Percentiles rank a stretch among this genome's conserved stretches.
phyloP scores from a whole-genome alignment of 306 rosid genomes.

The Rosa chinensis region DNA sequence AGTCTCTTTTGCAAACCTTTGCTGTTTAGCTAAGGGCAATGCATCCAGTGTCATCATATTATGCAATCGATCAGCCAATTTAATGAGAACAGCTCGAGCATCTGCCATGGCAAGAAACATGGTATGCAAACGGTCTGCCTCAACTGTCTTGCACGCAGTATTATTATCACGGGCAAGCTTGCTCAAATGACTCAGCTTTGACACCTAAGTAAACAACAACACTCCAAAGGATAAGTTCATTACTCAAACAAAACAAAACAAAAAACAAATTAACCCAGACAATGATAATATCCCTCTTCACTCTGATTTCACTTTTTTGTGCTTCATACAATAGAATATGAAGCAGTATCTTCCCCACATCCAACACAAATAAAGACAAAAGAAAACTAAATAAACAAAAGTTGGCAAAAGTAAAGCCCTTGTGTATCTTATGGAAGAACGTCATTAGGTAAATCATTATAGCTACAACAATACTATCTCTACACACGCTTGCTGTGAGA shows the following conservation, averaged over 20 bases:
- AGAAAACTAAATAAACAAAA: neutral
- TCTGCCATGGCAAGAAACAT: slow-evolving; percentile 99
- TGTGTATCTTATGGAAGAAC: neutral
- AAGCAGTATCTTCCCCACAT: neutral
- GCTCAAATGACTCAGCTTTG: slow-evolving; percentile 89
- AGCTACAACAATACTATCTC: neutral
- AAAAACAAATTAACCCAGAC: neutral
- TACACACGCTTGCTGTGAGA: neutral
- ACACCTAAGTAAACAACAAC: slow-evolving; percentile 50
- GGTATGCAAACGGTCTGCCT: slow-evolving; percentile 95
- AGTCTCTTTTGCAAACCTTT: slow-evolving; percentile 95
- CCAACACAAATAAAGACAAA: neutral
- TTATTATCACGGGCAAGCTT: slow-evolving; percentile 92
- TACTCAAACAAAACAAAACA: neutral
- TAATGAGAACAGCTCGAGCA: slow-evolving; percentile 94
- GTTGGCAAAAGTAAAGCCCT: neutral
- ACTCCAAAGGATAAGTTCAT: neutral
- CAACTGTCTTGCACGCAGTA: slow-evolving; percentile 74
- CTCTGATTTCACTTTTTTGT: neutral
- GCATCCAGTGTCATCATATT: slow-evolving; percentile 93
- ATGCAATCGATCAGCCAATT: slow-evolving; percentile 92
- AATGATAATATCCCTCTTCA: neutral
- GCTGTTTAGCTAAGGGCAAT: slow-evolving; percentile 64
- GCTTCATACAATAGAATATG: too few relatives aligned
- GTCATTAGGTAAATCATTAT: neutral